These are phyloP conservation scores for Colletotrichum zoysiae DNA, from an alignment of 2,329 filamentous ascomycete species.

Conservation along the genomic window DNA sequence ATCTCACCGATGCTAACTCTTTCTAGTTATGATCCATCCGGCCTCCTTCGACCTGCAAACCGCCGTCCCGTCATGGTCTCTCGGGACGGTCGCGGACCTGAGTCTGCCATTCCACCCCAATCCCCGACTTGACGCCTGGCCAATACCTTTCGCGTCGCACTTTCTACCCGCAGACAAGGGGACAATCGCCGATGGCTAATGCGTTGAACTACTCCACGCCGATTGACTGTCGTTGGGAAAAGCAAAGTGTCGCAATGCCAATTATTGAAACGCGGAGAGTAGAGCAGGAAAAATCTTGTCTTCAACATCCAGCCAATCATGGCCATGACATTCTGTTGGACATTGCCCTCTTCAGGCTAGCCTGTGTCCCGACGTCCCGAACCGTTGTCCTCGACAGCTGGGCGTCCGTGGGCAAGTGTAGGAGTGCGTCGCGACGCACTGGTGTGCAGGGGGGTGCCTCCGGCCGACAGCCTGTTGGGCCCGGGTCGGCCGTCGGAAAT, in stretches of 20 bases:
- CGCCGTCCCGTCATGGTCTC: slow-evolving; percentile 13
- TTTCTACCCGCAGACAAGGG: slow-evolving; percentile 24
- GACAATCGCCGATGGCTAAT: slow-evolving; percentile 17
- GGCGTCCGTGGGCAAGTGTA: slow-evolving; percentile 32
- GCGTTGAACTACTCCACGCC: not conserved
- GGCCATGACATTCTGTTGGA: slow-evolving; percentile 17
- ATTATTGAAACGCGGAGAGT: slow-evolving; percentile 33
- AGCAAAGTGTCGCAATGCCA: slow-evolving; percentile 8
- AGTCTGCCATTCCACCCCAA: slow-evolving; percentile 20
- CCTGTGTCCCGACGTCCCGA: slow-evolving; percentile 35
- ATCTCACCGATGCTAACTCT: slow-evolving; percentile 38
- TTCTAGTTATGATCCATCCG: slow-evolving; percentile 26
- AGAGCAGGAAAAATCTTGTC: slow-evolving; percentile 17
- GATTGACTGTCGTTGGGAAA: slow-evolving; percentile 11
- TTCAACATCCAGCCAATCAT: slow-evolving; percentile 26
- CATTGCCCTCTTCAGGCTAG: slow-evolving; percentile 30
- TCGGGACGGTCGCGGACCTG: slow-evolving; percentile 30
- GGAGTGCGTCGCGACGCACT: slow-evolving; percentile 17
- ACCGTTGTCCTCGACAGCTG: slow-evolving; percentile 34
- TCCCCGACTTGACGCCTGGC: slow-evolving; percentile 16
- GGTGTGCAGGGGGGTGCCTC: slow-evolving; percentile 1
- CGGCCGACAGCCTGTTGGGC: slow-evolving; percentile 24
- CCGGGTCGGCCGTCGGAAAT: slow-evolving; percentile 37
- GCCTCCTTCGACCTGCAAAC: slow-evolving; percentile 34
- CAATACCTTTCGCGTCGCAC: slow-evolving; percentile 27